A percentile compares a stretch with the other conserved stretches of the same genome.
Conservation (phyloP, 73 alveolate species). For the Paramecium caudatum region DNA sequence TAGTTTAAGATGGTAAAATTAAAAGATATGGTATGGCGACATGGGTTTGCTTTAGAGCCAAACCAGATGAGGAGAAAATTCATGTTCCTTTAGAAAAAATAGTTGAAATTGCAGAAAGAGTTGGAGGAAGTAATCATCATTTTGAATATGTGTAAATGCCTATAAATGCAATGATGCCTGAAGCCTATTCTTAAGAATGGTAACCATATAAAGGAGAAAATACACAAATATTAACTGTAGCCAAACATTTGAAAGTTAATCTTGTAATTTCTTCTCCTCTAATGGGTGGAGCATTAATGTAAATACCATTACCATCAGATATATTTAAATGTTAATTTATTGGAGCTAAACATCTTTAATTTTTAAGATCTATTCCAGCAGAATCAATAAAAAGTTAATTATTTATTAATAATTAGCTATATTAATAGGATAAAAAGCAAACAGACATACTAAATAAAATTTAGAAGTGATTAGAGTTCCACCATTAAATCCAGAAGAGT, state of each 20-base stretch:
- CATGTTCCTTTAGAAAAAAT: constrained; percentile 84
- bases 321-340: constrained; percentile 77
- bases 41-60: constrained; percentile 92
- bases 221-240: constrained; percentile 76
- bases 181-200: constrained; percentile 90
- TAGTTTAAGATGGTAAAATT: constrained; percentile 79
- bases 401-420: constrained; percentile 74
- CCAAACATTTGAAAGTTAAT: constrained; percentile 82
- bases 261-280: constrained; percentile 84
- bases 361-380: constrained; percentile 90
- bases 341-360: constrained; percentile 88
- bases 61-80: constrained; percentile 86
- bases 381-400: constrained; percentile 74
- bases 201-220: constrained; percentile 81
- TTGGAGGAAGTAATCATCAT: constrained; percentile 88
- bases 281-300: constrained; percentile 86
- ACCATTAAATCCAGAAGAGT: constrained; percentile 84
- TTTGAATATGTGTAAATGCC: constrained; percentile 87
- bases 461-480: constrained; percentile 81
- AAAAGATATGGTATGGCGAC: constrained; percentile 93
- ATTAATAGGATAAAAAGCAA: constrained; percentile 89
- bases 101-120: constrained; percentile 83
- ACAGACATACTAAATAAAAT: constrained; percentile 83
- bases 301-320: constrained; percentile 79
- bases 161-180: constrained; percentile 87